Conservation (phyloP, 106 monocot genomes). For the Platanthera zijinensis region DNA sequence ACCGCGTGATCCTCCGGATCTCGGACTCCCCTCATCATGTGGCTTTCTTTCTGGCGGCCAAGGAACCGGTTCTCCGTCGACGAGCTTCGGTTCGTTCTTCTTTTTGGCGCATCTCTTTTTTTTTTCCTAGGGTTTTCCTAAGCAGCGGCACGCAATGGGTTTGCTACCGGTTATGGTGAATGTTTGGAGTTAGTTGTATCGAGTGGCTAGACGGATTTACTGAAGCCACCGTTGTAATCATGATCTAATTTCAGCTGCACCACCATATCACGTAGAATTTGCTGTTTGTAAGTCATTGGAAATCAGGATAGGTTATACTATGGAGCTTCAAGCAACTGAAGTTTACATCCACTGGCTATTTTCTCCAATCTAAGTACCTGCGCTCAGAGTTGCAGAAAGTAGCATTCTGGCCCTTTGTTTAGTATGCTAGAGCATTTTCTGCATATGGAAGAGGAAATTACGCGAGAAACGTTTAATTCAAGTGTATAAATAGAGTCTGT, state of each 20-base stretch:
- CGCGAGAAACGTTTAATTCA: neutral
- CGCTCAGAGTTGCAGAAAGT: neutral
- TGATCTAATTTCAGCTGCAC: neutral
- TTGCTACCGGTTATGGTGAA: neutral
- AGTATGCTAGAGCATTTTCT: neutral
- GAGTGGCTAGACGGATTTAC: neutral
- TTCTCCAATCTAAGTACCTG: neutral
- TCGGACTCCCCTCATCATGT: slow-evolving; percentile 44
- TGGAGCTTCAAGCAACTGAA: neutral
- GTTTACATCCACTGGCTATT: neutral
- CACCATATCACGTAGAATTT: neutral
- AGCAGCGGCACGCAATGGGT: neutral
- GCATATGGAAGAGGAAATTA: neutral
- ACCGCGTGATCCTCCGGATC: slow-evolving; percentile 5
- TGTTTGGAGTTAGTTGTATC: neutral
- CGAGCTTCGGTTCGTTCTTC: slow-evolving; percentile 60
- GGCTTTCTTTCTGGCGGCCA: slow-evolving; percentile 88
- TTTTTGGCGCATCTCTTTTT: neutral
- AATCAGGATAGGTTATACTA: neutral
- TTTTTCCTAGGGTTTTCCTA: neutral
- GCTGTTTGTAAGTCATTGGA: neutral
- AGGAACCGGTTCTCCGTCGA: slow-evolving; percentile 93
- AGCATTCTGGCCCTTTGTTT: neutral
- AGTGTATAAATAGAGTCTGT: neutral
- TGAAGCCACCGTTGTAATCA: neutral